phyloP scores from a whole-genome alignment of 2,329 filamentous ascomycete genomes.

The Leptographium lundbergii region DNA sequence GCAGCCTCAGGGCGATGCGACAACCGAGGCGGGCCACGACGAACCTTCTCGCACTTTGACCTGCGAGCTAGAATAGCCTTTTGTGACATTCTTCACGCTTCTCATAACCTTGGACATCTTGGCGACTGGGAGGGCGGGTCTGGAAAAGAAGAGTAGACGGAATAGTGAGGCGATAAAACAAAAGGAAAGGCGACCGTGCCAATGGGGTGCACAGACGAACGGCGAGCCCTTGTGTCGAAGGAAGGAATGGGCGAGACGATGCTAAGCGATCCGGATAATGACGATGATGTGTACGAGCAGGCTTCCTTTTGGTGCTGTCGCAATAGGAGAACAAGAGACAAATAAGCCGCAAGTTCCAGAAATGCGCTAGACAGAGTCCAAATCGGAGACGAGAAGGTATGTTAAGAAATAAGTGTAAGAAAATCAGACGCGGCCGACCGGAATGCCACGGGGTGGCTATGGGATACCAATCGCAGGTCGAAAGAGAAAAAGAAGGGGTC shows the following conservation, averaged over 20 bases:
- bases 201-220: background rate
- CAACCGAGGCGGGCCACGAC: slow-evolving; percentile 17
- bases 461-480: background rate
- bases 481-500: background rate
- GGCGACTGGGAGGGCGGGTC: slow-evolving; percentile 14
- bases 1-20: background rate
- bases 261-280: background rate
- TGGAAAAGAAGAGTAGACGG: background rate
- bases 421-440: background rate
- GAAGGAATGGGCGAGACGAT: no score
- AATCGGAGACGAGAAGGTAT: background rate
- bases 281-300: background rate
- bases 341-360: background rate
- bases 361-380: background rate
- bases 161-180: background rate
- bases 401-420: background rate
- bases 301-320: background rate
- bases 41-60: slow-evolving; percentile 96
- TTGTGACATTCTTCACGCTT: slow-evolving; percentile 98
- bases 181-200: background rate
- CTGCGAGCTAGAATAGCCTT: slow-evolving; percentile 92
- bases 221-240: background rate
- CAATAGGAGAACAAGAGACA: background rate
- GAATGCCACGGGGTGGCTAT: background rate
- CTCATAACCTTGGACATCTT: slow-evolving; percentile 94